phyloP scores from a whole-genome alignment of 1,284 basidiomycete species.

The Golubevia sp. region DNA sequence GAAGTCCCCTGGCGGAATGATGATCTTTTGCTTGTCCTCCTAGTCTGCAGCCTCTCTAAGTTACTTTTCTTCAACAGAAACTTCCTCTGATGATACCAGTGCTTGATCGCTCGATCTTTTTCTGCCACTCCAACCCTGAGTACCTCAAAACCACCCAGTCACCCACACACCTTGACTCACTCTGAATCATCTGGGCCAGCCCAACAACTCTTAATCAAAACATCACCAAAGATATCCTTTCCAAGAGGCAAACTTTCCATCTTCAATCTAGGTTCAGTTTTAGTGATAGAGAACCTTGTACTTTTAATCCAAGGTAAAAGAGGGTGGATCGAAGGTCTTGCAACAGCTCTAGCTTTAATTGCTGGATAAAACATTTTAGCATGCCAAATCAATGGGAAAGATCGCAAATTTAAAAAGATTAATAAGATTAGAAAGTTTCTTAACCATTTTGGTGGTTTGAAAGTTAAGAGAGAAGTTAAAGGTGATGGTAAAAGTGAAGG shows the following conservation, averaged over 20 bases:
- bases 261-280: slow-evolving; percentile 18
- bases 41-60: too few species aligned
- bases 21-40: too few species aligned
- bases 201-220: slow-evolving; percentile 10
- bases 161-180: too few species aligned
- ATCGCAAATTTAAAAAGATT: slow-evolving; percentile 23
- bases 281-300: slow-evolving; percentile 5
- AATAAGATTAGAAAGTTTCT: slow-evolving; percentile 20
- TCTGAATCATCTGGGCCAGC: slow-evolving; percentile 37
- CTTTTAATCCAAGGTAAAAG: slow-evolving; percentile 13
- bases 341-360: slow-evolving; percentile 12
- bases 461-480: slow-evolving; percentile 12
- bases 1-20: too few species aligned
- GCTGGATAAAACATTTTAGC: slow-evolving; percentile 21
- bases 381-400: slow-evolving; percentile 34
- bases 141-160: too few species aligned
- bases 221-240: slow-evolving; percentile 31
- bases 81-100: too few species aligned
- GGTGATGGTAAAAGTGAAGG: slow-evolving; percentile 8
- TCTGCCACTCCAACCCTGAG: too few species aligned
- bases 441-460: slow-evolving; percentile 28
- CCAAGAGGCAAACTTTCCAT: slow-evolving; percentile 24
- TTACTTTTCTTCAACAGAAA: too few species aligned
- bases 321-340: slow-evolving; percentile 12
- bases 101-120: too few species aligned